Conservation (phyloP, 2,329 filamentous ascomycete species). For the Aureobasidium lini region DNA sequence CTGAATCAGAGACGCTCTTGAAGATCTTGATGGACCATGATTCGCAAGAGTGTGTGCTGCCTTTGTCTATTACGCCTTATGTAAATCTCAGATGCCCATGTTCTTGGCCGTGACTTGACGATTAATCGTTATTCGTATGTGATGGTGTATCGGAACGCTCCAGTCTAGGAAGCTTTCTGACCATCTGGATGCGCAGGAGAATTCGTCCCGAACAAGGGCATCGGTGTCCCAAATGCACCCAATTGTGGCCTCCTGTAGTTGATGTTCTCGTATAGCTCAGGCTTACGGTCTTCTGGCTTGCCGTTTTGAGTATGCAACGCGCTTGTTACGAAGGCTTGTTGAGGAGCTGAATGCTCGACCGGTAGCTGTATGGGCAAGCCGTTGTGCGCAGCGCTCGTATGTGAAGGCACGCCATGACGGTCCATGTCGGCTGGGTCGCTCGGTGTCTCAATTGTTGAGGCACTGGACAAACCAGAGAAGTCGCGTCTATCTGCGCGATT, state of each 20-base stretch:
- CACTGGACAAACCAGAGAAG: conserved; percentile 16
- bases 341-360: conserved; percentile 20
- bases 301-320: conserved; percentile 19
- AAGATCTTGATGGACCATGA: neutral
- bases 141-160: neutral
- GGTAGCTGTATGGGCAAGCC: conserved; percentile 9
- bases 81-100: neutral
- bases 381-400: neutral
- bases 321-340: conserved; percentile 22
- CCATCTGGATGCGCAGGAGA: conserved; percentile 7
- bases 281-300: conserved; percentile 17
- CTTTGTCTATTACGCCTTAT: neutral
- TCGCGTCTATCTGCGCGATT: conserved; percentile 12
- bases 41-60: neutral
- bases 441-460: conserved; percentile 16
- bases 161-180: conserved; percentile 6
- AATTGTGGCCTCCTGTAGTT: conserved; percentile 21
- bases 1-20: neutral
- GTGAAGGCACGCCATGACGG: neutral
- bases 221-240: conserved; percentile 22
- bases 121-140: neutral
- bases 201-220: conserved; percentile 14
- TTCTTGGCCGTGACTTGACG: neutral
- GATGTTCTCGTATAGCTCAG: conserved; percentile 19
- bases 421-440: conserved; percentile 7